These are phyloP conservation scores for Solanum arcanum DNA, from an alignment of 257 asterid species.

Conservation along the genomic window DNA sequence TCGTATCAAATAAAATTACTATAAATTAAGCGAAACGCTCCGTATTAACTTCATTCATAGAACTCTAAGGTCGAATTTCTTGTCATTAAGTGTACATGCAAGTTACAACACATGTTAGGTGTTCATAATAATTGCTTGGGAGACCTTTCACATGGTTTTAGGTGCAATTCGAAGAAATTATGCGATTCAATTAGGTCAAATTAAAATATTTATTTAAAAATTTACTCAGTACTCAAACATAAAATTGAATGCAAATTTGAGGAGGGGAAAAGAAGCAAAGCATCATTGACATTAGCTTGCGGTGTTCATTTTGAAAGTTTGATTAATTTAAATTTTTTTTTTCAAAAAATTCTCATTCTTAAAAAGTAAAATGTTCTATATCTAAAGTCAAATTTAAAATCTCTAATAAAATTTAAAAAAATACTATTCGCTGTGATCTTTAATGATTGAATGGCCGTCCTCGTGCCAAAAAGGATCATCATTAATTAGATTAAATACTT, in stretches of 20 bases:
- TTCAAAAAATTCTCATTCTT: background rate
- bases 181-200: background rate
- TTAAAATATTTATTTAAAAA: background rate
- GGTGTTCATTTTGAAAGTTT: fast-evolving
- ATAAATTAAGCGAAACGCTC: background rate
- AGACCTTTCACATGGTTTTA: background rate
- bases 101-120: background rate
- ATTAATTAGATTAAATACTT: background rate
- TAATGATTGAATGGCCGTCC: background rate
- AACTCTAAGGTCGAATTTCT: background rate
- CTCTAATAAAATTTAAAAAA: background rate
- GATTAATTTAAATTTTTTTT: background rate
- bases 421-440: background rate
- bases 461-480: background rate
- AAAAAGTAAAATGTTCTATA: background rate
- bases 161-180: background rate
- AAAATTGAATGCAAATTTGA: background rate
- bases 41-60: background rate
- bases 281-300: background rate
- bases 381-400: background rate
- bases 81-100: background rate
- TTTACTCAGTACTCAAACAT: background rate
- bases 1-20: background rate
- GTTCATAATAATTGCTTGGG: too few relatives aligned
- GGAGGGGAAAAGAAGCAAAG: background rate